These are phyloP conservation scores for Thalassiosira mediterranea DNA, from an alignment of 352 stramenopile genomes.

Conservation along the genomic window DNA sequence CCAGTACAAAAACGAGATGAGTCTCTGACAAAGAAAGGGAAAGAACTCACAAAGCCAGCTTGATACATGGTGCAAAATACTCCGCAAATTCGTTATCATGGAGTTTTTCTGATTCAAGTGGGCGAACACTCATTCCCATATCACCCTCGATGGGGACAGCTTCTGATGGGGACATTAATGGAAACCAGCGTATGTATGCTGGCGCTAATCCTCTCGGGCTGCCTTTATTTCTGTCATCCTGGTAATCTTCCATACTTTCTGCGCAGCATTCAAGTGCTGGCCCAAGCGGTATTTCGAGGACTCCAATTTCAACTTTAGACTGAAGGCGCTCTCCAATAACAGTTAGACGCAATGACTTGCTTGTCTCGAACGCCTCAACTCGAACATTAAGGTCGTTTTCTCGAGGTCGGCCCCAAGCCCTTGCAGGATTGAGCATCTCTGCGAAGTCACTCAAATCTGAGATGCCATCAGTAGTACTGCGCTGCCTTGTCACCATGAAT, in stretches of 20 bases:
- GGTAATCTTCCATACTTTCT: conserved; percentile 60
- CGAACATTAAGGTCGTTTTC: conserved; percentile 77
- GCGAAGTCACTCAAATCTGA: conserved; percentile 50
- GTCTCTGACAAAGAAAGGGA: conserved; percentile 6
- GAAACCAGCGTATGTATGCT: conserved; percentile 80
- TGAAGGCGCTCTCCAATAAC: conserved; percentile 78
- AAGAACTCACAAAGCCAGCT: conserved; percentile 62
- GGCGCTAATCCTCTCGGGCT: conserved; percentile 32
- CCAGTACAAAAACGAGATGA: neutral
- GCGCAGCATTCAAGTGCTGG: conserved; percentile 72
- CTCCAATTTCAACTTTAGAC: conserved; percentile 76
- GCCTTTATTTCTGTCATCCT: conserved; percentile 49
- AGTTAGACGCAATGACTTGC: conserved; percentile 75
- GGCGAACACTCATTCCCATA: conserved; percentile 63
- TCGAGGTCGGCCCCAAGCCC: conserved; percentile 23
- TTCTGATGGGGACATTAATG: conserved; percentile 72
- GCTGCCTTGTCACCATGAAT: conserved; percentile 1
- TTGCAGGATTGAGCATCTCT: conserved; percentile 52
- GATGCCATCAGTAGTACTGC: conserved; percentile 3
- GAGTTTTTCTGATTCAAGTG: conserved; percentile 74
- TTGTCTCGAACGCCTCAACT: conserved; percentile 82
- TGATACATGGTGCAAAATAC: conserved; percentile 81
- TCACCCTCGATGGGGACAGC: conserved; percentile 73
- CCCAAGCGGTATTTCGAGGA: conserved; percentile 78
- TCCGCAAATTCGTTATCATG: conserved; percentile 75